Percentiles rank a stretch among this genome's conserved stretches.
Conservation (phyloP, 148 eudicot species). For the Vaccinium corymbosum region DNA sequence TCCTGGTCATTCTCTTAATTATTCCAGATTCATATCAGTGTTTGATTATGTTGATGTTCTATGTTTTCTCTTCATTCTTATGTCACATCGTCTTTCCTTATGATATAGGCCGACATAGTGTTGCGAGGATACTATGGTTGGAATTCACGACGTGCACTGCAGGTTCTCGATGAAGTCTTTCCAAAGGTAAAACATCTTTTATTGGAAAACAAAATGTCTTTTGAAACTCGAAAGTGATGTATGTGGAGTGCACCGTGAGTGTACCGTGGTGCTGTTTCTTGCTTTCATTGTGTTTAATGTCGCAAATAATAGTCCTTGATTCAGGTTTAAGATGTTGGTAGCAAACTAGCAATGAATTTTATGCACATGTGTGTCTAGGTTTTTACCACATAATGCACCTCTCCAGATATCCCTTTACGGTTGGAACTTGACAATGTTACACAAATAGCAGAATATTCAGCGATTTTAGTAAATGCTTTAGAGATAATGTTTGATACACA, state of each 20-base stretch:
- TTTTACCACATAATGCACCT: background rate
- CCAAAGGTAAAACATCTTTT: slow-evolving; percentile 56
- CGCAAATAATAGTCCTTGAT: background rate
- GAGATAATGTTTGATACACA: background rate
- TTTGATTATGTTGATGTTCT: background rate
- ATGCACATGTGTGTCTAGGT: background rate
- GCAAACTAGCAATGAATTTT: background rate
- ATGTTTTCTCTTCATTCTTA: background rate
- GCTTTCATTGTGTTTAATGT: background rate
- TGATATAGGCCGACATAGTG: slow-evolving; percentile 70
- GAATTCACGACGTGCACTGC: slow-evolving; percentile 85
- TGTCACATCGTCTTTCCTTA: slow-evolving; percentile 4
- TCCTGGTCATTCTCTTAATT: background rate
- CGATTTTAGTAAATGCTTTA: slow-evolving; percentile 8
- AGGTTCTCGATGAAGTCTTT: slow-evolving; percentile 74
- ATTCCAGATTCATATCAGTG: background rate
- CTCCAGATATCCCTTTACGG: background rate
- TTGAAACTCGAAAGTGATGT: background rate
- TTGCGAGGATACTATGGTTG: slow-evolving; percentile 84
- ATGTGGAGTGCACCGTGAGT: background rate
- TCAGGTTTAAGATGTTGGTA: background rate
- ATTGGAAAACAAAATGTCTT: background rate
- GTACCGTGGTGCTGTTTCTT: background rate
- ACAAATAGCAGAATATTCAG: background rate
- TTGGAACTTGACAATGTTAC: background rate